A percentile compares a stretch with the other conserved stretches of the same genome.
These are phyloP conservation scores for Postia placenta DNA, from an alignment of 768 basidiomycete species.

Conservation along the genomic window DNA sequence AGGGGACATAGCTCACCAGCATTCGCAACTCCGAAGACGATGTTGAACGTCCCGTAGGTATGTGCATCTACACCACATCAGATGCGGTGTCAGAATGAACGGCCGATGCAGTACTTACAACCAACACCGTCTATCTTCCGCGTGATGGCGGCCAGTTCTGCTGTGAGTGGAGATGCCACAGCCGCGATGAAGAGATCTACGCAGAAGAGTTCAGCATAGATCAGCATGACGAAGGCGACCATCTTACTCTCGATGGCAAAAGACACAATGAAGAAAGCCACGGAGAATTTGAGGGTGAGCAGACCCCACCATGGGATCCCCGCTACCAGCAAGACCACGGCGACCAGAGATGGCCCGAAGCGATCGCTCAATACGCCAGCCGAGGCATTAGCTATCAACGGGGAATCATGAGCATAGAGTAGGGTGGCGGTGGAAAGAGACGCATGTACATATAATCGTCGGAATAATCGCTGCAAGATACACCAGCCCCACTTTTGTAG, in stretches of 20 bases:
- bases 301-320: background rate
- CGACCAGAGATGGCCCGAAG: background rate
- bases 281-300: background rate
- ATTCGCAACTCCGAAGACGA: slow-evolving; percentile 62
- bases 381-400: no score
- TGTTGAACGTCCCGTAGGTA: slow-evolving; percentile 68
- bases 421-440: background rate
- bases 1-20: no score
- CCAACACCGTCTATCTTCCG: slow-evolving; percentile 56
- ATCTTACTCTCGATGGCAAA: slow-evolving; percentile 1
- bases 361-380: background rate
- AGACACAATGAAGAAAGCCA: slow-evolving; percentile 1
- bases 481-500: no score
- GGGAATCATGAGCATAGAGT: no score
- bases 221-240: no score
- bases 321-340: slow-evolving; percentile 8
- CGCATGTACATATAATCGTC: no score
- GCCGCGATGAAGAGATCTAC: slow-evolving; percentile 1
- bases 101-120: slow-evolving; percentile 35
- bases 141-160: slow-evolving; percentile 61
- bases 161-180: slow-evolving; percentile 44
- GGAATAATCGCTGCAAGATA: no score
- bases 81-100: background rate
- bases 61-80: slow-evolving; percentile 48
- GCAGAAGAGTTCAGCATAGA: no score